Conservation (phyloP, 2,329 filamentous ascomycete species). For the Taxawa tesnikishii region DNA sequence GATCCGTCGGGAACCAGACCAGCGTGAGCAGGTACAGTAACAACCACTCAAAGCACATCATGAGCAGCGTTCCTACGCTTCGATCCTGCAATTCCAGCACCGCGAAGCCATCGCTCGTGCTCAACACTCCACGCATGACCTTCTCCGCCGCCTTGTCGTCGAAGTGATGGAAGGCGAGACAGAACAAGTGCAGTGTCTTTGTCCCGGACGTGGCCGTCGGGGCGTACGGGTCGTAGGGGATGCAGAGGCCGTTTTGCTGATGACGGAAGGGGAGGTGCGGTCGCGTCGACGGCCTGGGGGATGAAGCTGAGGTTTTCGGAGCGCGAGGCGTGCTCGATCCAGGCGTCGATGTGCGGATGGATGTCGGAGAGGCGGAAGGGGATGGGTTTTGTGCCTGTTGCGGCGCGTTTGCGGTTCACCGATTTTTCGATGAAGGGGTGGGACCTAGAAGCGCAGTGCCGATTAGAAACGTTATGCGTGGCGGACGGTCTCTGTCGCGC, state of each 20-base stretch:
- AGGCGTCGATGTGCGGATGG: slow-evolving; percentile 24
- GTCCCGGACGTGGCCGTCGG: slow-evolving; percentile 2
- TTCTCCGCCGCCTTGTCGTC: slow-evolving; percentile 47
- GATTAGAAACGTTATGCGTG: no score
- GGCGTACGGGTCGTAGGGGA: background rate
- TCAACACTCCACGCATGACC: slow-evolving; percentile 52
- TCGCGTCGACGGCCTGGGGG: slow-evolving; percentile 51
- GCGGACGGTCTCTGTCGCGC: no score
- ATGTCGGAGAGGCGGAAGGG: slow-evolving; percentile 28
- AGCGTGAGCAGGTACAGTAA: slow-evolving; percentile 42
- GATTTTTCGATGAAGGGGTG: slow-evolving; percentile 22
- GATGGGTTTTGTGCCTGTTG: slow-evolving; percentile 14
- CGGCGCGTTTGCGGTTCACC: slow-evolving; percentile 16
- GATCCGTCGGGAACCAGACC: slow-evolving; percentile 40
- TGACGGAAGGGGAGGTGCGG: slow-evolving; percentile 35
- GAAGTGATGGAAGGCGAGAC: slow-evolving; percentile 68
- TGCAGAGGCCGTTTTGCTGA: slow-evolving; percentile 9
- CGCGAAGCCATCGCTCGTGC: slow-evolving; percentile 54
- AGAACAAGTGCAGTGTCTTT: slow-evolving; percentile 55
- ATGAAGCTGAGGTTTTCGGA: slow-evolving; percentile 46
- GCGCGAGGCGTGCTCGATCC: slow-evolving; percentile 17
- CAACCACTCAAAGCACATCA: slow-evolving; percentile 25
- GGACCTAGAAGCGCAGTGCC: slow-evolving; percentile 14
- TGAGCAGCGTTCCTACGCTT: slow-evolving; percentile 13
- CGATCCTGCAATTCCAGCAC: slow-evolving; percentile 68